These are phyloP conservation scores for Hyphodiscus sp. DNA, from an alignment of 2,329 filamentous ascomycete species.

Conservation along the genomic window DNA sequence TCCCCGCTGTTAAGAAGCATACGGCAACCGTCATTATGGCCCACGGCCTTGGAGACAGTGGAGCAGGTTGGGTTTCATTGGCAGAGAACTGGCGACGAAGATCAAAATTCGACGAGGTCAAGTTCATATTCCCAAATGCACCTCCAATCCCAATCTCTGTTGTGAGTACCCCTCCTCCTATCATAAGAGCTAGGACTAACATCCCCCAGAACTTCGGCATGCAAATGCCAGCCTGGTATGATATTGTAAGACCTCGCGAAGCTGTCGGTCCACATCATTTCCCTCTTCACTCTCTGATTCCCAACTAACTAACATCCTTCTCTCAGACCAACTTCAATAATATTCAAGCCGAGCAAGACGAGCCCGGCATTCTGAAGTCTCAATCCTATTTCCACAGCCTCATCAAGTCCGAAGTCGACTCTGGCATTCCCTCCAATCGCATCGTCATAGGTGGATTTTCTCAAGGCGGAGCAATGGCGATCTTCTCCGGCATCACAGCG, in stretches of 20 bases:
- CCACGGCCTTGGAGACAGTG: slow-evolving; percentile 84
- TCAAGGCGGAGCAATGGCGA: slow-evolving; percentile 80
- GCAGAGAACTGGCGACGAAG: slow-evolving; percentile 83
- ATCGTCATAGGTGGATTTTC: slow-evolving; percentile 84
- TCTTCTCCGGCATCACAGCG: slow-evolving; percentile 71
- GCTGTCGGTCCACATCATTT: slow-evolving; percentile 18
- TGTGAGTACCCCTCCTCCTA: slow-evolving; percentile 34
- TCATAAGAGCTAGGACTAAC: slow-evolving; percentile 6
- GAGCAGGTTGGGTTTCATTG: slow-evolving; percentile 70
- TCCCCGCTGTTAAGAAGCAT: slow-evolving; percentile 75
- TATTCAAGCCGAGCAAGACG: slow-evolving; percentile 51
- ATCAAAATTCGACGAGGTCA: slow-evolving; percentile 77
- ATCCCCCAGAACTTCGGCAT: slow-evolving; percentile 60
- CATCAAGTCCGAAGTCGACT: slow-evolving; percentile 72
- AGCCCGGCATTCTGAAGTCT: slow-evolving; percentile 65
- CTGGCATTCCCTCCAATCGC: slow-evolving; percentile 73
- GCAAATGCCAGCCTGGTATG: slow-evolving; percentile 83
- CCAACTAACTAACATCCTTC: neutral
- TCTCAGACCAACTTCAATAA: slow-evolving; percentile 38
- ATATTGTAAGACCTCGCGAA: slow-evolving; percentile 51
- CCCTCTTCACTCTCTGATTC: neutral
- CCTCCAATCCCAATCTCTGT: slow-evolving; percentile 80
- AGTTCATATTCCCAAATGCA: slow-evolving; percentile 91
- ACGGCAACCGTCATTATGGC: slow-evolving; percentile 93
- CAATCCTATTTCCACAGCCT: slow-evolving; percentile 71